Conservation (phyloP, 176 grass and related monocot genomes). For the Lolium perenne region DNA sequence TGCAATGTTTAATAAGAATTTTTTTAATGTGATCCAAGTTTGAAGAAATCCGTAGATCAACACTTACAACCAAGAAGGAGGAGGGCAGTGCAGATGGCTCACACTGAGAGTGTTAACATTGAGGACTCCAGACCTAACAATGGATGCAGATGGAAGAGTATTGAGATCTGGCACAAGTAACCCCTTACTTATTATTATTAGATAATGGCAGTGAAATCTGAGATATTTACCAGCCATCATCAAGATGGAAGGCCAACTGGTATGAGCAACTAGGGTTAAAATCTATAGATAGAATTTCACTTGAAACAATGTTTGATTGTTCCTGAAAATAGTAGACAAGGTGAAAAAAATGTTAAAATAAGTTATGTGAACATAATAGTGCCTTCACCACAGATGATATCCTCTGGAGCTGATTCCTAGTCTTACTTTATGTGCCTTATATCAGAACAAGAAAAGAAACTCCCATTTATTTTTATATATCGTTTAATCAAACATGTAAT, state of each 20-base stretch:
- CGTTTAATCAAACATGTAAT: background rate
- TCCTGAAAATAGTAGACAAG: conserved; percentile 59
- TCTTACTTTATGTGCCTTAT: conserved; percentile 3
- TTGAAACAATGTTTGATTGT: conserved; percentile 86
- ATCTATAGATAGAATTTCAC: conserved; percentile 73
- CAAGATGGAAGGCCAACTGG: conserved; percentile 93
- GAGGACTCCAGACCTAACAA: conserved; percentile 82
- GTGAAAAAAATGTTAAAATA: conserved; percentile 13
- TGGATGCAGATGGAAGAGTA: conserved; percentile 36
- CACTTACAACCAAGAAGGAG: conserved; percentile 94
- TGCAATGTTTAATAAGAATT: conserved; percentile 3
- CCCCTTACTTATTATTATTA: background rate
- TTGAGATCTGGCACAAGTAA: conserved; percentile 19
- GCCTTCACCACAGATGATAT: conserved; percentile 13
- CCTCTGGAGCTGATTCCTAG: background rate
- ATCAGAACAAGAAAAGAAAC: background rate
- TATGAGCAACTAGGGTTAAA: conserved; percentile 77
- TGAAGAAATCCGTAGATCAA: conserved; percentile 30
- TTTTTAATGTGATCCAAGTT: conserved; percentile 6
- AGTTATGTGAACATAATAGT: background rate
- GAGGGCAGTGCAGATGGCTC: conserved; percentile 92
- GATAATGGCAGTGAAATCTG: conserved; percentile 17
- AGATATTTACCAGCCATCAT: conserved; percentile 81
- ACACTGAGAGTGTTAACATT: conserved; percentile 71
- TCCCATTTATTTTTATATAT: background rate